These are phyloP conservation scores for Xylaria cubensis DNA, from an alignment of 495 filamentous ascomycete species.

Conservation along the genomic window DNA sequence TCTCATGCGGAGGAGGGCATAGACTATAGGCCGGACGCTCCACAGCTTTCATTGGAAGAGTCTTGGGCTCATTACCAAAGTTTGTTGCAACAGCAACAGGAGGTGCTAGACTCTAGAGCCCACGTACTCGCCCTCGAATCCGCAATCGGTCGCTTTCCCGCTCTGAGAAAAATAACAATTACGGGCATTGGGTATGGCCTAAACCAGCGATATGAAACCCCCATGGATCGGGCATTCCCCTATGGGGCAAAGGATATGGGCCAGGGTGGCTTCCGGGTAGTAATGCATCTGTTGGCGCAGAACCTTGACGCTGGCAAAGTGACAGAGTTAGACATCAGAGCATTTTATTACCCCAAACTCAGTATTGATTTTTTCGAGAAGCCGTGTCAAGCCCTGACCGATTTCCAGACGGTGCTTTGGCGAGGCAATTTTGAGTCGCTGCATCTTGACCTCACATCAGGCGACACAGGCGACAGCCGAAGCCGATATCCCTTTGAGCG, in stretches of 20 bases:
- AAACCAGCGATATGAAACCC: not conserved
- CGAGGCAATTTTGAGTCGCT: not conserved
- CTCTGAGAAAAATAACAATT: slow-evolving; percentile 2
- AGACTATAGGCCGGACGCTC: too few species aligned
- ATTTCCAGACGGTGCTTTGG: not conserved
- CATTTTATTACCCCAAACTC: not conserved
- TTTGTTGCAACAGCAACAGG: not conserved
- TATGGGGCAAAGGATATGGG: too few species aligned
- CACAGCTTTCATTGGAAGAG: not conserved
- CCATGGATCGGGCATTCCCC: not conserved
- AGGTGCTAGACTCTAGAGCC: not conserved
- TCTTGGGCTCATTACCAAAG: not conserved
- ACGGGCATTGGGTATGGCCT: not conserved
- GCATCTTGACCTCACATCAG: not conserved
- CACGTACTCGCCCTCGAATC: slow-evolving; percentile 1
- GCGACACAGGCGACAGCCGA: not conserved
- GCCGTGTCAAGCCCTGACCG: not conserved
- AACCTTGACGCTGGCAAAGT: not conserved
- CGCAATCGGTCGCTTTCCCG: not conserved
- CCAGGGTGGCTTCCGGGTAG: not conserved
- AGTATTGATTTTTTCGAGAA: not conserved
- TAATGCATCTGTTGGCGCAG: not conserved
- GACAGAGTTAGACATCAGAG: not conserved
- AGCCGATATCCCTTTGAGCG: not conserved
- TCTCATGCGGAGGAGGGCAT: too few species aligned